These are phyloP conservation scores for Hypomontagnella submonticulosa DNA, from an alignment of 495 filamentous ascomycete species.

Conservation along the genomic window DNA sequence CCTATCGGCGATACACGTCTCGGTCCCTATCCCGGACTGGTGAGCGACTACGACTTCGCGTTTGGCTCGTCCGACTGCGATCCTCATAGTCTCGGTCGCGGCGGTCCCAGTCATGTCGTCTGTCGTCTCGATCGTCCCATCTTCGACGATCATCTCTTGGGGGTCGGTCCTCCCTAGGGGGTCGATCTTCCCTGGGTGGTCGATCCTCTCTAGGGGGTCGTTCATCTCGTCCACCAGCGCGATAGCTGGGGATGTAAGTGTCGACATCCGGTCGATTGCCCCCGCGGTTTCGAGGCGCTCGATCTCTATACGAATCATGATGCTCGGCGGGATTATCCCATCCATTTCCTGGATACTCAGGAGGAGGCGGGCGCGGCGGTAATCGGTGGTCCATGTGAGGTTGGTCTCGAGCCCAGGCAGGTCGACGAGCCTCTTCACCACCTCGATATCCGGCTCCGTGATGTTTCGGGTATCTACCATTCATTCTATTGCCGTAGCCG, in stretches of 20 bases:
- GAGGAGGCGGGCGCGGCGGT: conserved; percentile 58
- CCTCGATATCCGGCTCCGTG: conserved; percentile 49
- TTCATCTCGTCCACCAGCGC: conserved; percentile 48
- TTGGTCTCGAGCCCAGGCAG: conserved; percentile 54
- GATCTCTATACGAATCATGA: conserved; percentile 51
- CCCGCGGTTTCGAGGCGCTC: conserved; percentile 49
- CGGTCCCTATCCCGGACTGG: conserved; percentile 59
- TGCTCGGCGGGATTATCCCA: conserved; percentile 53
- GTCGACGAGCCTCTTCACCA: conserved; percentile 55
- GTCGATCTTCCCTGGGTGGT: conserved; percentile 46
- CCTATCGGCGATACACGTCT: conserved; percentile 56
- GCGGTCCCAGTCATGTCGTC: conserved; percentile 51
- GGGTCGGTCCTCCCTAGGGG: conserved; percentile 47
- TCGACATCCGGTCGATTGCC: conserved; percentile 60
- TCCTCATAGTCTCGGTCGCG: conserved; percentile 61
- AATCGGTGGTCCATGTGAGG: conserved; percentile 58
- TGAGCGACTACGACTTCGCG: conserved; percentile 62
- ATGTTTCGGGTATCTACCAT: conserved; percentile 53
- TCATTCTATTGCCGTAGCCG: conserved; percentile 59
- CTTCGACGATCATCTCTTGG: conserved; percentile 60
- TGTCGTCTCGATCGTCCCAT: conserved; percentile 55
- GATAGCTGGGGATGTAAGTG: conserved; percentile 71
- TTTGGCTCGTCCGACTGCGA: conserved; percentile 56
- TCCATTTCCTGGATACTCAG: conserved; percentile 51
- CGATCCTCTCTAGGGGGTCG: conserved; percentile 48